Conservation (phyloP, 495 filamentous ascomycete species). For the Friedmanniomyces endolithicus region DNA sequence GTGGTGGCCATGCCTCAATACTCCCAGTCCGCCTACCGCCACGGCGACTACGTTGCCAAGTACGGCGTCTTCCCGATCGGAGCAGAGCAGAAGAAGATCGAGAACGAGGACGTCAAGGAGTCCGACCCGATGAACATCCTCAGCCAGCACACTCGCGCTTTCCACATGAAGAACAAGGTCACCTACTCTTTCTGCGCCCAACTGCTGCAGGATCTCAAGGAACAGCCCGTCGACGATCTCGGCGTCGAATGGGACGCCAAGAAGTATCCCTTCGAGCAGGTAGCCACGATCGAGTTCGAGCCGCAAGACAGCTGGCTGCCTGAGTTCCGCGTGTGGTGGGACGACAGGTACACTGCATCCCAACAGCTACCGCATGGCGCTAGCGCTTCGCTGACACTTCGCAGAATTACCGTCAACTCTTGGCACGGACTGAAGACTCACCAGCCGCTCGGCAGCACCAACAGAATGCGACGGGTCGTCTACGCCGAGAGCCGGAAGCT, state of each 20-base stretch:
- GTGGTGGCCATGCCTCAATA: constrained; percentile 37
- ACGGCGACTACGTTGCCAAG: constrained; percentile 39
- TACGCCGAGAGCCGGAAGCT: constrained; percentile 23
- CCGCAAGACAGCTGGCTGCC: constrained; percentile 36
- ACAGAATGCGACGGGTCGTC: constrained; percentile 34
- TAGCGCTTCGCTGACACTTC: neutral
- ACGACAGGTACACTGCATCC: too few relatives aligned
- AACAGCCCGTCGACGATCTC: constrained; percentile 39
- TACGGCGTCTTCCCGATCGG: constrained; percentile 34
- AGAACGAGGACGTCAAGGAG: constrained; percentile 32
- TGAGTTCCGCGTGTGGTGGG: constrained; percentile 25
- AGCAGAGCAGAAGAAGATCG: constrained; percentile 33
- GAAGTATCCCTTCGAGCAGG: constrained; percentile 39
- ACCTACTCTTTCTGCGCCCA: constrained; percentile 38
- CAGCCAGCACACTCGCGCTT: constrained; percentile 32
- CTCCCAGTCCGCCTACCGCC: constrained; percentile 38
- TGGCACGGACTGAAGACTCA: constrained; percentile 36
- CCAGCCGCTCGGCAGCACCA: constrained; percentile 35
- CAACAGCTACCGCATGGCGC: too few relatives aligned
- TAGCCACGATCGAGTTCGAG: constrained; percentile 35
- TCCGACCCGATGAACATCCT: constrained; percentile 34
- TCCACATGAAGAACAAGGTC: constrained; percentile 35
- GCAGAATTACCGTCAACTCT: constrained; percentile 33
- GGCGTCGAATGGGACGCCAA: constrained; percentile 37
- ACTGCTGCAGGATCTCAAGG: constrained; percentile 35